Evolutionary conservation across 2,329 filamentous ascomycete genomes (phyloP).

Genomic region (Microsporum canis): DNA sequence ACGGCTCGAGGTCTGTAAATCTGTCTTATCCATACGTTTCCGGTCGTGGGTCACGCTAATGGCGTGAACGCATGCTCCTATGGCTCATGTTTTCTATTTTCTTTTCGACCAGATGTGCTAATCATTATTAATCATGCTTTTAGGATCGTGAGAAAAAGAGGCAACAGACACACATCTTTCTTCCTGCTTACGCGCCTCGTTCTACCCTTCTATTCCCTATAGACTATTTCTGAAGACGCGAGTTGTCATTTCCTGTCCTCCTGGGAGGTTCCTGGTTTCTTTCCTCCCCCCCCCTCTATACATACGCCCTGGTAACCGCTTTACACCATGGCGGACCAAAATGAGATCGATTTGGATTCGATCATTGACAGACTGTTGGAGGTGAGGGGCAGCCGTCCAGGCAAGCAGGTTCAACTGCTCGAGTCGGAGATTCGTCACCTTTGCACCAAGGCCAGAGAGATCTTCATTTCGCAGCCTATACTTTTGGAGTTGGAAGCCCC

Average conservation of each 20-base stretch:
- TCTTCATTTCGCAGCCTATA: conserved; percentile 98
- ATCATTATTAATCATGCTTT: not conserved
- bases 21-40: not conserved
- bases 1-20: not conserved
- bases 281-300: conserved; percentile 19
- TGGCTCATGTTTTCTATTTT: not conserved
- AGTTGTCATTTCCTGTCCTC: not conserved
- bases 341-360: conserved; percentile 96
- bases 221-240: not conserved
- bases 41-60: not conserved
- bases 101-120: not conserved
- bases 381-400: conserved; percentile 91
- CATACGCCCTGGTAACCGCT: conserved; percentile 13
- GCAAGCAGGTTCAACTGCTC: conserved; percentile 95
- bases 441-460: conserved; percentile 97
- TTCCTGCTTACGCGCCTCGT: not conserved
- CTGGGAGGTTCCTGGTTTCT: conserved; percentile 14
- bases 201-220: not conserved
- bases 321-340: conserved; percentile 54
- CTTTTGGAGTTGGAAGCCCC: conserved; percentile 94
- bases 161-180: not conserved
- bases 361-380: conserved; percentile 98
- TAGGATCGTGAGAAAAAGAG: not conserved
- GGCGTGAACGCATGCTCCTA: too few relatives aligned
- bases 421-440: conserved; percentile 94